Percentiles rank a stretch among this genome's conserved stretches.
Conservation (phyloP, 371 early-diverging fungal genomes). For the Mucor irregularis region DNA sequence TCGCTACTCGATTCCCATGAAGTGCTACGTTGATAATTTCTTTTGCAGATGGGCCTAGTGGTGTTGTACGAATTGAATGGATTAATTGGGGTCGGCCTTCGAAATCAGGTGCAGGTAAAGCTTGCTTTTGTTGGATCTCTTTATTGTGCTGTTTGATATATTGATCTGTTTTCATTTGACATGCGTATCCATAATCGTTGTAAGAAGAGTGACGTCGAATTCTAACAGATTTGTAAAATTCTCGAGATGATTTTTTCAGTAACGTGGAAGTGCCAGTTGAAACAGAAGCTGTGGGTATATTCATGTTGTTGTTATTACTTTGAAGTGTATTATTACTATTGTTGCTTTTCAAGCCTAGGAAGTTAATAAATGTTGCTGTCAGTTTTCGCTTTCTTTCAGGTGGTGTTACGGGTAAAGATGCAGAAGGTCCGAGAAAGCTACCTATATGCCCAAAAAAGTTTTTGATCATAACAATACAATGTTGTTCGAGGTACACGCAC, state of each 20-base stretch:
- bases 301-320: no score
- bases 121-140: not conserved
- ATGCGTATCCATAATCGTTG: constrained; percentile 47
- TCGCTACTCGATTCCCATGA: constrained; percentile 33
- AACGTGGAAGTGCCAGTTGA: not conserved
- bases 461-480: no score
- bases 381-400: constrained; percentile 2
- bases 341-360: not conserved
- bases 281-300: constrained; percentile 1
- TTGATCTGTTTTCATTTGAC: constrained; percentile 42
- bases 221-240: constrained; percentile 21
- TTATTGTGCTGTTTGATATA: constrained; percentile 31
- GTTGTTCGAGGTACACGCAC: no score
- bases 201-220: constrained; percentile 39
- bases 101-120: constrained; percentile 22
- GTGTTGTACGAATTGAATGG: constrained; percentile 39
- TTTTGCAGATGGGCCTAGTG: constrained; percentile 28
- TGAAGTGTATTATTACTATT: no score
- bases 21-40: constrained; percentile 35
- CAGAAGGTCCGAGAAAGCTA: no score
- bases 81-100: constrained; percentile 18
- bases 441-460: no score
- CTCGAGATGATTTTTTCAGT: constrained; percentile 8
- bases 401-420: constrained; percentile 1
- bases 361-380: constrained; percentile 15